These are phyloP conservation scores for Saturnispora diversa DNA, from an alignment of 805 yeast species.

Conservation along the genomic window DNA sequence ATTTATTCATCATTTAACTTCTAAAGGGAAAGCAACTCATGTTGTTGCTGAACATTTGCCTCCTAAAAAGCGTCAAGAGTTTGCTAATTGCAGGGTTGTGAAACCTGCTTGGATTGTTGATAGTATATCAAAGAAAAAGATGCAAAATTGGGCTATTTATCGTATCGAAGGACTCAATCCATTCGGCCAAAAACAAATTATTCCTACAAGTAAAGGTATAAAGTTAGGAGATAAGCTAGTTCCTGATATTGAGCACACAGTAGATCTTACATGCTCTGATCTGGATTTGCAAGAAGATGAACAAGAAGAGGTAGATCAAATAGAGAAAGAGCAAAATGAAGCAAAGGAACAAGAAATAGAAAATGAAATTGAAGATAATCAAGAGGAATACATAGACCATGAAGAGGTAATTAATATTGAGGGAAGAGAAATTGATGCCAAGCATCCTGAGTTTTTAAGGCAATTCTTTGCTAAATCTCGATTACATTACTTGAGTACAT, in stretches of 20 bases:
- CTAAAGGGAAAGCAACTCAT: slow-evolving; percentile 75
- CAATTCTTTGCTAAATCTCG: slow-evolving; percentile 75
- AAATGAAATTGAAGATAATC: slow-evolving; percentile 11
- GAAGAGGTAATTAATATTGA: not conserved
- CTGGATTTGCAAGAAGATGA: not conserved
- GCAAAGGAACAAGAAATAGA: slow-evolving; percentile 9
- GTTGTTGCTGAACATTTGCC: slow-evolving; percentile 75
- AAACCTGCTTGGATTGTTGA: slow-evolving; percentile 76
- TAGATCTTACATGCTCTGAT: no score
- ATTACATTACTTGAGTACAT: slow-evolving; percentile 77
- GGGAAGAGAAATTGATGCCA: slow-evolving; percentile 41
- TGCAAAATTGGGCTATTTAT: slow-evolving; percentile 68
- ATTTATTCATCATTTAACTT: slow-evolving; percentile 57
- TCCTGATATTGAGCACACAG: no score
- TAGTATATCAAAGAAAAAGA: slow-evolving; percentile 38
- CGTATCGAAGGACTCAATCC: slow-evolving; percentile 33
- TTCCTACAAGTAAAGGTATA: slow-evolving; percentile 16
- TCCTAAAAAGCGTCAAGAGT: slow-evolving; percentile 62
- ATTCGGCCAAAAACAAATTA: slow-evolving; percentile 45
- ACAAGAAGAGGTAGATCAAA: slow-evolving; percentile 4
- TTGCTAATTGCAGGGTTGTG: slow-evolving; percentile 64
- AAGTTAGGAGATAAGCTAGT: slow-evolving; percentile 2
- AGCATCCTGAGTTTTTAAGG: slow-evolving; percentile 65
- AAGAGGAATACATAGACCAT: no score
- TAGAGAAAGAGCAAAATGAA: slow-evolving; percentile 8